phyloP scores from a whole-genome alignment of 768 basidiomycete genomes.

The Austroboletus eburneus region DNA sequence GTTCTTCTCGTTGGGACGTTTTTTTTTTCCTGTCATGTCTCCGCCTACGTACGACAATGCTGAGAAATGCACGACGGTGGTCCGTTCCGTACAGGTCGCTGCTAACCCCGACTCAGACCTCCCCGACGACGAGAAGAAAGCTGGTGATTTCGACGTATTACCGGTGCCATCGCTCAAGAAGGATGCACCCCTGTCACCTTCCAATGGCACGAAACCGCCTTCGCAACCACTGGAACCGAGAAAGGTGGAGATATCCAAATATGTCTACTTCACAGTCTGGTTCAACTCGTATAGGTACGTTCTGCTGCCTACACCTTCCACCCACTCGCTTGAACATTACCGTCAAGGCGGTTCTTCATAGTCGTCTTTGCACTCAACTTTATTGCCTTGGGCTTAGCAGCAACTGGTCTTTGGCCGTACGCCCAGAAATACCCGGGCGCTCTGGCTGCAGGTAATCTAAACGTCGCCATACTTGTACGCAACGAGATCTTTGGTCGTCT shows the following conservation, averaged over 20 bases:
- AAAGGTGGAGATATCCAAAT: slow-evolving; percentile 56
- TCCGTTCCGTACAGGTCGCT: slow-evolving; percentile 32
- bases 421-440: slow-evolving; percentile 63
- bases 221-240: slow-evolving; percentile 35
- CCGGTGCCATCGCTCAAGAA: slow-evolving; percentile 39
- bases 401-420: slow-evolving; percentile 63
- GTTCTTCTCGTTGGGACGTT: slow-evolving; percentile 11
- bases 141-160: slow-evolving; percentile 26
- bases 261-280: slow-evolving; percentile 64
- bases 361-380: slow-evolving; percentile 58
- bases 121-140: slow-evolving; percentile 39
- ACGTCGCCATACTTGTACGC: slow-evolving; percentile 67
- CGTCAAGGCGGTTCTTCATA: slow-evolving; percentile 66
- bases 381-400: slow-evolving; percentile 55
- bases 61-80: slow-evolving; percentile 55
- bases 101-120: slow-evolving; percentile 27
- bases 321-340: slow-evolving; percentile 5
- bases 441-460: slow-evolving; percentile 70
- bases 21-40: slow-evolving; percentile 35
- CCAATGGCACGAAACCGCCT: slow-evolving; percentile 34
- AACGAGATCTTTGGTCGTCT: slow-evolving; percentile 82
- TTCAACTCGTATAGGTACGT: slow-evolving; percentile 73
- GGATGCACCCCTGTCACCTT: slow-evolving; percentile 35
- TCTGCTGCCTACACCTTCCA: neutral
- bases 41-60: slow-evolving; percentile 46